Percentiles rank a stretch among this genome's conserved stretches.
phyloP scores from a whole-genome alignment of 345 rosid species.

The Gossypium arboreum region DNA sequence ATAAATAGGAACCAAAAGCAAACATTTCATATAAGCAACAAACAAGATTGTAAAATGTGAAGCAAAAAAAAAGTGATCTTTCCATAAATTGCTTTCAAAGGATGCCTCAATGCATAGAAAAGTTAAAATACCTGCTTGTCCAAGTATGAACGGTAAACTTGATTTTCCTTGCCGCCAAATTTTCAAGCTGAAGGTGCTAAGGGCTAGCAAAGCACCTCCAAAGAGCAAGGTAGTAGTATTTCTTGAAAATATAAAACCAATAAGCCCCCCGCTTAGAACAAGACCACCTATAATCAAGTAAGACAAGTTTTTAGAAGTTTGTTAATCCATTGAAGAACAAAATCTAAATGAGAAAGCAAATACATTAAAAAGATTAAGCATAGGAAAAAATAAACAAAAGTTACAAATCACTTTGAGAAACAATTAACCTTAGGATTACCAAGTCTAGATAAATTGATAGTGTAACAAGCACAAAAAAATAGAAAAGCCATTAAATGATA shows the following conservation, averaged over 20 bases:
- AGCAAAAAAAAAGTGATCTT: not conserved
- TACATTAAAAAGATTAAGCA: not conserved
- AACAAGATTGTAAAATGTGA: not conserved
- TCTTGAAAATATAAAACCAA: conserved; percentile 72
- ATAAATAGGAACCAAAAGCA: not conserved
- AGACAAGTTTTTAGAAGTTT: conserved; percentile 9
- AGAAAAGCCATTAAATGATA: not conserved
- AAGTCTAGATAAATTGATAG: not conserved
- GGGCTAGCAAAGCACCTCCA: conserved; percentile 85
- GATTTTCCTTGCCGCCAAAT: conserved; percentile 92
- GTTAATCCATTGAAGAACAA: not conserved
- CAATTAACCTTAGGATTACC: not conserved
- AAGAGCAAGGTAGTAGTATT: conserved; percentile 51
- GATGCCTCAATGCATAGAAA: conserved; percentile 6
- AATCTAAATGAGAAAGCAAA: not conserved
- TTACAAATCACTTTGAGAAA: conserved; percentile 1
- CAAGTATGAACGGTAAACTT: conserved; percentile 76
- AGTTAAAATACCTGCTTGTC: conserved; percentile 72
- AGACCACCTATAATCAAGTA: conserved; percentile 51
- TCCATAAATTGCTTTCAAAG: not conserved
- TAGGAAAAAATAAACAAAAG: not conserved
- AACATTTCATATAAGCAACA: conserved; percentile 2
- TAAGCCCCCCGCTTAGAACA: conserved; percentile 60
- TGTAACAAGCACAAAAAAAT: not conserved
- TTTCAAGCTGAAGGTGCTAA: conserved; percentile 75